phyloP scores from a whole-genome alignment of 2,329 filamentous ascomycete genomes.

The Mollisiaceae sp. region DNA sequence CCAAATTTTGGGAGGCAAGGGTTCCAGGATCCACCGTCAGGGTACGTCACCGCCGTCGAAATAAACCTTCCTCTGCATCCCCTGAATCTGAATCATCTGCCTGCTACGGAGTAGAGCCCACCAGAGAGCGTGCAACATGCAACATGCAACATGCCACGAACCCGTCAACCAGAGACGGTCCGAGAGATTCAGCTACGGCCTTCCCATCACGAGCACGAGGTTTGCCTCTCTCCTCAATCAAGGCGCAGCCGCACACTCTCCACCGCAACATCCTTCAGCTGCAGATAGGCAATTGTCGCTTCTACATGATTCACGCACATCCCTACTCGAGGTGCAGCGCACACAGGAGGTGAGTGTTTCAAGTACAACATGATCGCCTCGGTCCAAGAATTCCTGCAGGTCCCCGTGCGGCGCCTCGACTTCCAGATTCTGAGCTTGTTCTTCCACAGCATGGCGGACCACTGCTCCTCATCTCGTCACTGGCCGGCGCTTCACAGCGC shows the following conservation, averaged over 20 bases:
- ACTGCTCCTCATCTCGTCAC: neutral
- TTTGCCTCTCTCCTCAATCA: slow-evolving; percentile 2
- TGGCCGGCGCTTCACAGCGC: neutral
- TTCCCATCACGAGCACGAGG: neutral
- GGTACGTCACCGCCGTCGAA: slow-evolving; percentile 18
- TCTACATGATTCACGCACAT: slow-evolving; percentile 6
- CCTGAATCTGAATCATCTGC: slow-evolving; percentile 9
- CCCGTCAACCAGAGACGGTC: neutral
- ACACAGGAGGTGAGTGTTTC: slow-evolving; percentile 19
- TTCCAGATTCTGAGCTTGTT: neutral
- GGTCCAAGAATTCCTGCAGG: slow-evolving; percentile 19
- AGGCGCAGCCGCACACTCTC: neutral
- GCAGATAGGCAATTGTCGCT: neutral
- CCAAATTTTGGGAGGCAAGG: neutral
- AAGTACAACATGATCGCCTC: slow-evolving; percentile 13
- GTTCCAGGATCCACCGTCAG: neutral
- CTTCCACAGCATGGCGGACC: neutral
- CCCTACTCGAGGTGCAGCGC: neutral
- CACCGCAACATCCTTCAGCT: neutral
- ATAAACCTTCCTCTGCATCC: neutral
- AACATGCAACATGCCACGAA: neutral
- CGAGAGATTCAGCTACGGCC: neutral
- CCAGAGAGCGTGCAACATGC: too few relatives aligned
- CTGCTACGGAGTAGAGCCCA: neutral
- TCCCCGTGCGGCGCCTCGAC: slow-evolving; percentile 22